A percentile compares a stretch with the other conserved stretches of the same genome.
These are phyloP conservation scores for Russula brevipes DNA, from an alignment of 768 basidiomycete genomes.

Conservation along the genomic window DNA sequence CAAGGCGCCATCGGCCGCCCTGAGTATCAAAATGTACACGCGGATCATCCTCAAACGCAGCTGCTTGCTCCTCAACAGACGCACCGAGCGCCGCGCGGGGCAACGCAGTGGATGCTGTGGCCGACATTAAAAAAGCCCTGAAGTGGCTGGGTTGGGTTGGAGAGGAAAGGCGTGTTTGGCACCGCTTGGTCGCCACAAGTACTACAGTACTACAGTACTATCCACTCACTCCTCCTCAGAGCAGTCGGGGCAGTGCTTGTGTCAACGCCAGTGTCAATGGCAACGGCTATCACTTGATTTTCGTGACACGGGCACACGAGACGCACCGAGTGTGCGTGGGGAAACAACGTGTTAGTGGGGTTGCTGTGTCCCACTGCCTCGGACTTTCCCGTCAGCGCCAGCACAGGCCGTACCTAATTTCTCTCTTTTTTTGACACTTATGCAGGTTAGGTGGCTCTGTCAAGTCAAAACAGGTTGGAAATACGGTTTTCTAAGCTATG, in stretches of 20 bases:
- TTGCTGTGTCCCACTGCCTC: no score
- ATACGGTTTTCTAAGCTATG: neutral
- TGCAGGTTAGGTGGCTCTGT: neutral
- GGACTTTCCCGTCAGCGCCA: neutral
- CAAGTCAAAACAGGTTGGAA: neutral
- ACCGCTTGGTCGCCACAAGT: slow-evolving; percentile 6
- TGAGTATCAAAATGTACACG: slow-evolving; percentile 76
- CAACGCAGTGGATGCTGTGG: slow-evolving; percentile 8
- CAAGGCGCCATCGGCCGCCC: slow-evolving; percentile 78
- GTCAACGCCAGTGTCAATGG: neutral
- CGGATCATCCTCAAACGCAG: slow-evolving; percentile 74
- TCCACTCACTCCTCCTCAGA: neutral
- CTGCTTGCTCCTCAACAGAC: slow-evolving; percentile 51
- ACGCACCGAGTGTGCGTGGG: neutral
- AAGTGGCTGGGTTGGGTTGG: neutral
- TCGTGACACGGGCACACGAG: neutral
- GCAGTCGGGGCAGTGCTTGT: neutral
- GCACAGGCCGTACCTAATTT: neutral
- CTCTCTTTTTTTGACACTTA: neutral
- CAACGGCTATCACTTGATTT: neutral
- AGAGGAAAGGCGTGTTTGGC: slow-evolving; percentile 18
- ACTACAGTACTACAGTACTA: no score
- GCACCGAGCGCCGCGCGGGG: slow-evolving; percentile 45
- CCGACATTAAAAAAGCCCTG: slow-evolving; percentile 4
- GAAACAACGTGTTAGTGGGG: neutral